phyloP scores from a whole-genome alignment of 2,329 filamentous ascomycete species.

The Aspergillus brasiliensis region DNA sequence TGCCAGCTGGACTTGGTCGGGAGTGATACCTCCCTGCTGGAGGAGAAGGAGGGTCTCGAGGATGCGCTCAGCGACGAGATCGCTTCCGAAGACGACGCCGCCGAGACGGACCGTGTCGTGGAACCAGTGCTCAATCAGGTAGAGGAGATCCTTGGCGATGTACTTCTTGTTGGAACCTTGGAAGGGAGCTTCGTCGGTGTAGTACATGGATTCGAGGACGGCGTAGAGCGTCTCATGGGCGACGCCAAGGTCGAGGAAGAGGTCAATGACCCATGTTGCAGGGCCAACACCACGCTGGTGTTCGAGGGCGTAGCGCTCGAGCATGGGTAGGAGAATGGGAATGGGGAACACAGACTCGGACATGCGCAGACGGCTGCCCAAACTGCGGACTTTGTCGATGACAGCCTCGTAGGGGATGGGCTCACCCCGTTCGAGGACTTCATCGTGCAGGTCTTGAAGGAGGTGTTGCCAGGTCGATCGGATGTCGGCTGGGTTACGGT shows the following conservation, averaged over 20 bases:
- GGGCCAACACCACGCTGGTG: slow-evolving; percentile 51
- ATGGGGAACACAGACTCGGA: slow-evolving; percentile 60
- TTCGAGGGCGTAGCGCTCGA: slow-evolving; percentile 57
- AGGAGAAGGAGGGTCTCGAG: slow-evolving; percentile 50
- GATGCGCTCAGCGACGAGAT: slow-evolving; percentile 56
- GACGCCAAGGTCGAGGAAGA: slow-evolving; percentile 65
- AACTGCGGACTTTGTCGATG: slow-evolving; percentile 56
- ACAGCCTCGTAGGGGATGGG: slow-evolving; percentile 53
- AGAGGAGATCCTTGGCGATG: slow-evolving; percentile 64
- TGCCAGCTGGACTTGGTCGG: slow-evolving; percentile 40
- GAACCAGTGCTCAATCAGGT: slow-evolving; percentile 64
- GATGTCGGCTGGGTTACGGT: slow-evolving; percentile 84
- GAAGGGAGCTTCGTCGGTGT: slow-evolving; percentile 67
- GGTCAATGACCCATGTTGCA: slow-evolving; percentile 63
- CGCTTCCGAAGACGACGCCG: slow-evolving; percentile 60
- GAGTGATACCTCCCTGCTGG: slow-evolving; percentile 46
- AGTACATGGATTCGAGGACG: slow-evolving; percentile 67
- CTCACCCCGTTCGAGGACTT: slow-evolving; percentile 48
- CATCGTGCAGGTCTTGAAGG: slow-evolving; percentile 69
- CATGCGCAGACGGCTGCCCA: slow-evolving; percentile 59
- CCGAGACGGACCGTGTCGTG: slow-evolving; percentile 57
- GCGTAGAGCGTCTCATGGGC: slow-evolving; percentile 63
- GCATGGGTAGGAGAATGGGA: slow-evolving; percentile 55
- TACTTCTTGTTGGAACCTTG: slow-evolving; percentile 57
- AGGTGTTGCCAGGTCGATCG: slow-evolving; percentile 80